Conservation (phyloP, 2,329 filamentous ascomycete genomes). For the Colletotrichum orbiculare region DNA sequence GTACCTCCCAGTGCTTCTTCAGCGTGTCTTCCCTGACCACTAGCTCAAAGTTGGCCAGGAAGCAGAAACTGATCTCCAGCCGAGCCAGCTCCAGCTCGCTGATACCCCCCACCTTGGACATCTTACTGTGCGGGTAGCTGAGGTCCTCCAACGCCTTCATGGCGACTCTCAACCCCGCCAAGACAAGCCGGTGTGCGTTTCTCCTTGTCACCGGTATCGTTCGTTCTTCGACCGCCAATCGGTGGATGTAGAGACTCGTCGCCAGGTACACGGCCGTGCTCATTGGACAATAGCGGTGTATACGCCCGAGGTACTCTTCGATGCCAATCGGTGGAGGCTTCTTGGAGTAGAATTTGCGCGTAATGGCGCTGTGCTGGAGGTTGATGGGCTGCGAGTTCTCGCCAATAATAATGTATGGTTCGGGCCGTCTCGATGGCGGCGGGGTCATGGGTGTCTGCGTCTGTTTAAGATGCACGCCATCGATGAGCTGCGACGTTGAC, state of each 20-base stretch:
- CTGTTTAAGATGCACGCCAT: constrained; percentile 34
- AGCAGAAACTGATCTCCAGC: constrained; percentile 90
- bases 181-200: constrained; percentile 86
- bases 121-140: constrained; percentile 84
- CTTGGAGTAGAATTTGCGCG: constrained; percentile 93
- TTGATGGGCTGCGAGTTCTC: constrained; percentile 78
- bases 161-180: constrained; percentile 86
- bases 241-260: constrained; percentile 87
- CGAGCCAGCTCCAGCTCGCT: constrained; percentile 82
- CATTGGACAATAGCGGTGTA: constrained; percentile 93
- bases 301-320: constrained; percentile 84
- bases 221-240: constrained; percentile 80
- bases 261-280: constrained; percentile 94
- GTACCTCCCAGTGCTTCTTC: constrained; percentile 46
- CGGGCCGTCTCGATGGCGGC: constrained; percentile 44
- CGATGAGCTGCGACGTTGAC: constrained; percentile 32
- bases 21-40: constrained; percentile 58
- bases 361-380: constrained; percentile 85
- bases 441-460: constrained; percentile 48
- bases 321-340: constrained; percentile 84
- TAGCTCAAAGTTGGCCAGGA: constrained; percentile 86
- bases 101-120: constrained; percentile 90
- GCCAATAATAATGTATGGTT: constrained; percentile 72
- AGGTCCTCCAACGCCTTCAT: constrained; percentile 97
- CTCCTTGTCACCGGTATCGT: constrained; percentile 83